Base-by-base conservation (phyloP, 1,284 basidiomycete genomes). In the Ustanciosporium gigantosporum region DNA sequence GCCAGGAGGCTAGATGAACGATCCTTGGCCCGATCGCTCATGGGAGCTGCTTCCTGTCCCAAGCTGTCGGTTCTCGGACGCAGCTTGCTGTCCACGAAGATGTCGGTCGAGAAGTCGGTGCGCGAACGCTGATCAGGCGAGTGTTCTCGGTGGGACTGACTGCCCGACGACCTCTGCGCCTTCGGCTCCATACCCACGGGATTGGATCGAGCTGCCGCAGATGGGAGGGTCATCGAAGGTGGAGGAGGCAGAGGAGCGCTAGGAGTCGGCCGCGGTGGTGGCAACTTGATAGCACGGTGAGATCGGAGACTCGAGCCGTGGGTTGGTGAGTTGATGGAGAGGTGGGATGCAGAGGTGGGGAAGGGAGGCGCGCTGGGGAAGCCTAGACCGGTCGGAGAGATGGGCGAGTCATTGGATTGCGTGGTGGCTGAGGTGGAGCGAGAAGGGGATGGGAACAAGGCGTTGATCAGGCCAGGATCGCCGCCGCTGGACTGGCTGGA, bases 231-330 rank as follows among this genome's bases (percentile, higher is more conserved):
- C 16, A 42, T 20, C 15, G 62, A 46, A 17, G 62, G 53, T 14
- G 58, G 64, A 5, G 59, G 64, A 32, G 64, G 64, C 15, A 66
- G 43, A 4, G 64, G 64, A 3, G 58, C 47, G 21, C 48, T 60
- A 1, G 64, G 64, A 3, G 52, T 46, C 5, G 64, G 64, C n/a
- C 55, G 32, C 17, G 55, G 58, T 8, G 64, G 64, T 6, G 64
- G 64, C 27, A 66, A 41, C 39, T 46, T 51, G 4, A 37, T 41
- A 24, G 31, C 29, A 17, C 56, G 53, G 31, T 43, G 41, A 14
- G 35, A 7, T 14, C 60, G 46, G 7, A 40, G 1, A 23, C 41
- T 41, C 8, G 57, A 37, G 19, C 22, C 25, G 17, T 35, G 36
- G 4, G 44, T 51, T 17, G 56, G 51, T 23, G 52, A 56, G 21